Conservation (phyloP, 2,329 filamentous ascomycete species). For the Microsporum audouinii region DNA sequence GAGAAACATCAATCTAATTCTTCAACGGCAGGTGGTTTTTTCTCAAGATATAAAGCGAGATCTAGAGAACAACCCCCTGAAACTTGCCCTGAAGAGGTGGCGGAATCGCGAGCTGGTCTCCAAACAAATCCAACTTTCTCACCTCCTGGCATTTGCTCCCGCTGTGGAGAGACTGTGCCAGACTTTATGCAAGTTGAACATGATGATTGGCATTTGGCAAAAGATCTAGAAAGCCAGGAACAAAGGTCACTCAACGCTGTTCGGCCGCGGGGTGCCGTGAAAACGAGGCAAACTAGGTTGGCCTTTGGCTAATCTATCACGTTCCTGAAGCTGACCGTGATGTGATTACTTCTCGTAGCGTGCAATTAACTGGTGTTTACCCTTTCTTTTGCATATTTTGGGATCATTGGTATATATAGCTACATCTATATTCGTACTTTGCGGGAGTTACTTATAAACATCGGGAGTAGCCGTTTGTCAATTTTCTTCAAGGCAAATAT, state of each 20-base stretch:
- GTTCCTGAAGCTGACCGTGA: background rate
- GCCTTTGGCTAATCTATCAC: conserved; percentile 10
- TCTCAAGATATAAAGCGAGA: background rate
- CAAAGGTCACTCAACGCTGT: background rate
- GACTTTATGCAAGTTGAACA: conserved; percentile 59
- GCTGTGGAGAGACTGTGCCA: conserved; percentile 53
- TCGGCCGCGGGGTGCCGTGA: background rate
- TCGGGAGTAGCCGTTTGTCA: background rate
- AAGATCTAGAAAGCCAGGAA: conserved; percentile 46
- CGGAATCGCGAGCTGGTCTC: background rate
- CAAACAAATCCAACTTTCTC: background rate
- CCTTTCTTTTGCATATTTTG: no score
- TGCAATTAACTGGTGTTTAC: background rate
- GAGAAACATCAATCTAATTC: background rate
- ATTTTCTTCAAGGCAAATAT: background rate
- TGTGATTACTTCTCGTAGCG: background rate
- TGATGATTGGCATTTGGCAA: conserved; percentile 88
- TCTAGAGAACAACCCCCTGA: background rate
- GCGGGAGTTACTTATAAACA: no score
- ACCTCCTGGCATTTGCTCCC: conserved; percentile 40
- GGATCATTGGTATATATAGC: background rate
- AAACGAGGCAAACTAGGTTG: conserved; percentile 14
- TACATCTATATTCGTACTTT: no score
- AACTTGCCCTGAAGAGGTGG: background rate
- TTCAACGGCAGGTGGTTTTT: background rate